Evolutionary conservation across 768 basidiomycete genomes (phyloP), one percentile per base, ranked within the genome.

Genomic region (Rhodosporidiobolus sp.): DNA sequence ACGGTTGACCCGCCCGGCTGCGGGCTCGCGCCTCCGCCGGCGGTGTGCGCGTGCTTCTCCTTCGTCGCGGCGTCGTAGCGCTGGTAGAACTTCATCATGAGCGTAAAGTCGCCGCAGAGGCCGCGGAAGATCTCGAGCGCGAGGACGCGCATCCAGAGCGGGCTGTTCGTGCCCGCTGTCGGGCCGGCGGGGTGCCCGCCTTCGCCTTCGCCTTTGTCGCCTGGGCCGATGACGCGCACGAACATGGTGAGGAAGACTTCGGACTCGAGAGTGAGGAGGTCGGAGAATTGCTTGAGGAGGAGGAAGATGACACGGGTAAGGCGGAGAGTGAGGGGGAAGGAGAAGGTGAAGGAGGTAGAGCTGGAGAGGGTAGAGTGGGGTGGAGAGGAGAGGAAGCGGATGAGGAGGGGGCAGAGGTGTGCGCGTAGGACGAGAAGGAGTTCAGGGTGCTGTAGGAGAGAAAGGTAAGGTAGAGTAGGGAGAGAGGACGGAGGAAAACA

Each of bases 271-370:
- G 85, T 84, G 57, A 99, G 84, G 76, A 95, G 89, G 49, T 84
- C 82, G 3, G 89, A 89, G 81, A 96, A 97, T 63, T 94, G 91
- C 75, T 95, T 94, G 67, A 97, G 85, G 12, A 98, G 86, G 52
- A 97, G 85, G 82, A 94, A 98, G 49, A 97, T 89, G 38, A 98
- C 92, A 3, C 95, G 90, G 3, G 90, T 94, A 71, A 92, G 90
- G 65, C 96, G 89, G 8, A 99, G 86, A 0, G 90, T 90, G 62
- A 81, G 78, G 0, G 91, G 89, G 65, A 76, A 76, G 32, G 74
- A 76, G 65, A 70, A 72, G 61, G 70, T n/a, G 16, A 64, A 64
- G 26, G 66, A 52, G 54, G 53, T 72, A 3, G 70, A 45, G 88
- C 52, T 63, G 54, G 26, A 38, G 84, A 60, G 58, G 19, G 57